phyloP scores from a whole-genome alignment of 257 asterid genomes.

The Rubia yunnanensis region DNA sequence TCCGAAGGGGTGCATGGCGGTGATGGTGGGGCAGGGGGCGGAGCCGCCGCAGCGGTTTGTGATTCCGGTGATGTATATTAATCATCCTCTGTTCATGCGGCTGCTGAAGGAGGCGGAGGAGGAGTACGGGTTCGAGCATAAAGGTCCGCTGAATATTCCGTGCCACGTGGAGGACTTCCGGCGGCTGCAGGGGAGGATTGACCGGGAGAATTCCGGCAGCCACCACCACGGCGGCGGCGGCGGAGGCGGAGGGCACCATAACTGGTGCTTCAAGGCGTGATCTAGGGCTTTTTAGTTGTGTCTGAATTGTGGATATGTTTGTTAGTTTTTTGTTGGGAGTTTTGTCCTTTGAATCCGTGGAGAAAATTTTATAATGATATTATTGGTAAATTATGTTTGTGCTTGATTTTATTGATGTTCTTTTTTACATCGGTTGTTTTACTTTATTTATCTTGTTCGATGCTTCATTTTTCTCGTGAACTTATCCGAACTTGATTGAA shows the following conservation, averaged over 20 bases:
- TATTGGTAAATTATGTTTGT: too few relatives aligned
- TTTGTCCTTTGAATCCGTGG: not conserved
- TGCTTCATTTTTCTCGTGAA: too few relatives aligned
- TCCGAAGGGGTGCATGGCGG: slow-evolving; percentile 35
- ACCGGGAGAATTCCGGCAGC: slow-evolving; percentile 23
- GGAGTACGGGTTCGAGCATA: slow-evolving; percentile 35
- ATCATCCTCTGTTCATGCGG: slow-evolving; percentile 33
- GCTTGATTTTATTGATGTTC: not conserved
- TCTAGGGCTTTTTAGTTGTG: too few relatives aligned
- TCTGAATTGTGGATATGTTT: not conserved
- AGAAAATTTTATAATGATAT: not conserved
- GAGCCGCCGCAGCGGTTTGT: slow-evolving; percentile 29
- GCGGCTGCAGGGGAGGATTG: slow-evolving; percentile 26
- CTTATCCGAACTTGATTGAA: too few relatives aligned
- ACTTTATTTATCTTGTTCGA: too few relatives aligned
- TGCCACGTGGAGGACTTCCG: slow-evolving; percentile 41
- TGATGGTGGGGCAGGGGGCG: slow-evolving; percentile 33
- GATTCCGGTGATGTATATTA: slow-evolving; percentile 33
- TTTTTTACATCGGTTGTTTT: too few relatives aligned
- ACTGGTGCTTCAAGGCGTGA: slow-evolving; percentile 25
- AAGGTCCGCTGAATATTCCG: slow-evolving; percentile 34
- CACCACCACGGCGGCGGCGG: slow-evolving; percentile 25
- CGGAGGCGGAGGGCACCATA: slow-evolving; percentile 12
- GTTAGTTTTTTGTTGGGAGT: not conserved
- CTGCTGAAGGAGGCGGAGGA: slow-evolving; percentile 34